phyloP scores from a whole-genome alignment of 2,329 filamentous ascomycete genomes.

The Nemania sp. region DNA sequence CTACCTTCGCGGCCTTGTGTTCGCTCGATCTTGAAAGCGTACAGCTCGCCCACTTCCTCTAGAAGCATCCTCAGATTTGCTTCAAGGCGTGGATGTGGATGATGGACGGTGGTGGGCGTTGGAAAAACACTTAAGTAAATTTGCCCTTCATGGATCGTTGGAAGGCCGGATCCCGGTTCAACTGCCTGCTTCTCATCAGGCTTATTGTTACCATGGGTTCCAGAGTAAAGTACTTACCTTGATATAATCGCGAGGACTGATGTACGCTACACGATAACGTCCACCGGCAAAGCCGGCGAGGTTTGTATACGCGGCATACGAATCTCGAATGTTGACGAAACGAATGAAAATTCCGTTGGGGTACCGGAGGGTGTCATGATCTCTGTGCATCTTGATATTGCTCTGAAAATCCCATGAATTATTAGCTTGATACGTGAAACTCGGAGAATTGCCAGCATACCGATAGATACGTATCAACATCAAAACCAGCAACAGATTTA shows the following conservation, averaged over 20 bases:
- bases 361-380: constrained; percentile 41
- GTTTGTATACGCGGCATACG: constrained; percentile 54
- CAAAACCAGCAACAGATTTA: too few species aligned
- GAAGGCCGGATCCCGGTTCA: constrained; percentile 35
- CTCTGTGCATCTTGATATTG: constrained; percentile 44
- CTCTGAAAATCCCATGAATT: constrained; percentile 43
- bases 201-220: background rate
- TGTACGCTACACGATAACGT: constrained; percentile 51
- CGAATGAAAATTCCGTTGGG: constrained; percentile 51
- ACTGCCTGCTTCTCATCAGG: constrained; percentile 33
- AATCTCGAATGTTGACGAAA: constrained; percentile 64
- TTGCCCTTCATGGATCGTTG: constrained; percentile 58
- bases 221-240: constrained; percentile 37
- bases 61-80: constrained; percentile 47
- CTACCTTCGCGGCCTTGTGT: constrained; percentile 45
- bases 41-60: constrained; percentile 53
- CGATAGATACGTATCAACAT: constrained; percentile 49
- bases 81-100: constrained; percentile 40
- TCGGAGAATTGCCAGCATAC: constrained; percentile 42
- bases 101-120: constrained; percentile 21
- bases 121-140: constrained; percentile 53
- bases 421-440: constrained; percentile 21
- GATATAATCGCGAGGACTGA: constrained; percentile 50
- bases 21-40: constrained; percentile 52
- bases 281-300: constrained; percentile 45